Percentiles rank a stretch among this genome's conserved stretches.
Evolutionary conservation across 2,329 filamentous ascomycete species (phyloP).

Genomic region (Alternaria sp.): DNA sequence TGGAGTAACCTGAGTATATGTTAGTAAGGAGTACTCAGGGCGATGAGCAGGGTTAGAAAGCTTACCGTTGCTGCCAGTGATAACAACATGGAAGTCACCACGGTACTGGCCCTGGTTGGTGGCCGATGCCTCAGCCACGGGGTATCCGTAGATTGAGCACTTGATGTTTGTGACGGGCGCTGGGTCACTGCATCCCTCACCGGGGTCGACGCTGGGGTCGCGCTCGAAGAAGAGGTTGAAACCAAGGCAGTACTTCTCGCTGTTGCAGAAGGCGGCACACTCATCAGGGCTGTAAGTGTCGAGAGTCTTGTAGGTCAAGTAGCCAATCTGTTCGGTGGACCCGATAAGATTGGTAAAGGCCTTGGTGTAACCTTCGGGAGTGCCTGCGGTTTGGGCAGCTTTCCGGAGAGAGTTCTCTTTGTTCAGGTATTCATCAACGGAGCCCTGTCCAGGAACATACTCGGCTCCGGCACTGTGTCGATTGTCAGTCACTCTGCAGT

Average conservation of each 20-base stretch:
- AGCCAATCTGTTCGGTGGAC: conserved; percentile 33
- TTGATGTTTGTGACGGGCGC: conserved; percentile 33
- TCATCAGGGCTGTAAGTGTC: conserved; percentile 21
- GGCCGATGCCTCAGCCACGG: conserved; percentile 21
- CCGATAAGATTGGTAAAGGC: conserved; percentile 24
- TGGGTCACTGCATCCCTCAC: conserved; percentile 25
- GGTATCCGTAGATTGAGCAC: conserved; percentile 39
- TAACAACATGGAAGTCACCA: conserved; percentile 33
- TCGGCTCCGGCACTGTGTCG: neutral
- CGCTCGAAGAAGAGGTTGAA: conserved; percentile 43
- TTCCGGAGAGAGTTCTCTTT: conserved; percentile 8
- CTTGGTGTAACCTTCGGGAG: conserved; percentile 24
- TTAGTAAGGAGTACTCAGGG: neutral
- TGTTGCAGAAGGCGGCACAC: conserved; percentile 31
- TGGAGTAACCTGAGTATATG: conserved; percentile 30
- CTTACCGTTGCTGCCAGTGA: conserved; percentile 33
- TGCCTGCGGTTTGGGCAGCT: conserved; percentile 10
- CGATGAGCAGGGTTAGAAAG: neutral
- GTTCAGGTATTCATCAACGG: conserved; percentile 18
- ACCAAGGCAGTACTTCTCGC: conserved; percentile 32
- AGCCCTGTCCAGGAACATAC: neutral
- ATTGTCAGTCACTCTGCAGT: neutral
- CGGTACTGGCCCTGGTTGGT: conserved; percentile 35
- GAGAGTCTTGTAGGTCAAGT: conserved; percentile 37
- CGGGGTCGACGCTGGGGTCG: conserved; percentile 26